Evolutionary conservation across 1,139 yeast genomes (phyloP).

Genomic region (Diutina pseudorugosa): DNA sequence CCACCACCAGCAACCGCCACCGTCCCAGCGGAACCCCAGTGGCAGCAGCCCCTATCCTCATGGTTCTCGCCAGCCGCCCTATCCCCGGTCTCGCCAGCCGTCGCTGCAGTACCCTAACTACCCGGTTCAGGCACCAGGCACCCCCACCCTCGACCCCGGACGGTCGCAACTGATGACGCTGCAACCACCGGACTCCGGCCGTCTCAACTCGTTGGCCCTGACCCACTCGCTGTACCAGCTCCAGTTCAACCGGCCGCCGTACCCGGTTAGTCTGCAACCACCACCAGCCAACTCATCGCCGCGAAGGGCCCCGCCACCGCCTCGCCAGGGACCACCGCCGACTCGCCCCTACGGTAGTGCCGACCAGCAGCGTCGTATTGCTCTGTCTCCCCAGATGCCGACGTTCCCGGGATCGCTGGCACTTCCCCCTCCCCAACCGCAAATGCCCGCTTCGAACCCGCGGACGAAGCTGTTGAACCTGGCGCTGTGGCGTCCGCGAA

Average conservation of each 20-base stretch:
- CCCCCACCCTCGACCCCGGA: neutral
- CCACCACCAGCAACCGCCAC: neutral
- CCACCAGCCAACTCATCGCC: neutral
- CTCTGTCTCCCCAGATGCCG: constrained; percentile 1
- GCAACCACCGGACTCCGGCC: neutral
- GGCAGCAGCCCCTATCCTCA: neutral
- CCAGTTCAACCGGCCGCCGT: neutral
- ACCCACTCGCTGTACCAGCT: constrained; percentile 2
- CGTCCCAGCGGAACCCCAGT: neutral
- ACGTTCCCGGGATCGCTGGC: neutral
- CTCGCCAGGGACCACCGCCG: neutral
- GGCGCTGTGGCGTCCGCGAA: neutral
- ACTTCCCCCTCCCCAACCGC: neutral
- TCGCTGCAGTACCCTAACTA: neutral
- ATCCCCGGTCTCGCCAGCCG: neutral
- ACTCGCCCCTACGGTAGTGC: neutral
- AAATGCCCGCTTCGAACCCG: neutral
- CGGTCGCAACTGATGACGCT: constrained; percentile 1
- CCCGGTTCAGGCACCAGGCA: too few relatives aligned
- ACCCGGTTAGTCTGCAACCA: neutral
- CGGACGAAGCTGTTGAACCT: constrained; percentile 1
- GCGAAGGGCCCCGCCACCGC: neutral
- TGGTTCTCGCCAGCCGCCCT: neutral
- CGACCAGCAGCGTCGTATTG: neutral
- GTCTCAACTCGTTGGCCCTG: constrained; percentile 3